These are phyloP conservation scores for Neoboletus brunneissimus DNA, from an alignment of 768 basidiomycete genomes.

Conservation along the genomic window DNA sequence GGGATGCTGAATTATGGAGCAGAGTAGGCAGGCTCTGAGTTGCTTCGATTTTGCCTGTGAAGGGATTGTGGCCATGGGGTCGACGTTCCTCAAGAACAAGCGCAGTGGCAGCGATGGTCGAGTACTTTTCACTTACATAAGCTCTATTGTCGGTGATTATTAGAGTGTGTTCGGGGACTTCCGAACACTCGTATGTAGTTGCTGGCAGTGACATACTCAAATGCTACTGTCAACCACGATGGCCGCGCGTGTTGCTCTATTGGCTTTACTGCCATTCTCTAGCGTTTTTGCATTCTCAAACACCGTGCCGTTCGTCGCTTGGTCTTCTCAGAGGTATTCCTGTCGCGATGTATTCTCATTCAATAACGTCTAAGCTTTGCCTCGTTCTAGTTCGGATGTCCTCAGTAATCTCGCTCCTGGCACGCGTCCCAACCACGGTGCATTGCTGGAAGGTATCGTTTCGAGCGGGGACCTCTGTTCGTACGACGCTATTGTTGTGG, in stretches of 20 bases:
- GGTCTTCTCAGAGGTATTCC: slow-evolving; percentile 65
- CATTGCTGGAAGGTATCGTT: slow-evolving; percentile 46
- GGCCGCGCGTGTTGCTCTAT: slow-evolving; percentile 41
- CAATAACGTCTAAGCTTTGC: background rate
- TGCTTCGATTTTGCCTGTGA: slow-evolving; percentile 62
- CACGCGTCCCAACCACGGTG: slow-evolving; percentile 26
- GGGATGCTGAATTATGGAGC: slow-evolving; percentile 84
- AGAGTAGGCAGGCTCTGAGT: slow-evolving; percentile 89
- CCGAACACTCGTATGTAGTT: too few relatives aligned
- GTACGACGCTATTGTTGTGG: slow-evolving; percentile 62
- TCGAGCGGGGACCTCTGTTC: slow-evolving; percentile 50
- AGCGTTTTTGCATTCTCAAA: slow-evolving; percentile 54
- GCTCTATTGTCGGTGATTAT: background rate
- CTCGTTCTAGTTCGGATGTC: slow-evolving; percentile 42
- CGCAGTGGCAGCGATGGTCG: too few relatives aligned
- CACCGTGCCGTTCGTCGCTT: slow-evolving; percentile 64
- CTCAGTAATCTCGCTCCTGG: slow-evolving; percentile 43
- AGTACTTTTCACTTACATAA: slow-evolving; percentile 18
- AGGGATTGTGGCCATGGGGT: slow-evolving; percentile 48
- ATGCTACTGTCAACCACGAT: slow-evolving; percentile 31
- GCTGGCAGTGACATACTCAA: background rate
- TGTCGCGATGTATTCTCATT: background rate
- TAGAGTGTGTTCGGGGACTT: too few relatives aligned
- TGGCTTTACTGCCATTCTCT: slow-evolving; percentile 43
- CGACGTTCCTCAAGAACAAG: background rate